A percentile compares a stretch with the other conserved stretches of the same genome.
These are phyloP conservation scores for Acanthamoeba castellanii DNA, from an alignment of 208 protist species.

Conservation along the genomic window DNA sequence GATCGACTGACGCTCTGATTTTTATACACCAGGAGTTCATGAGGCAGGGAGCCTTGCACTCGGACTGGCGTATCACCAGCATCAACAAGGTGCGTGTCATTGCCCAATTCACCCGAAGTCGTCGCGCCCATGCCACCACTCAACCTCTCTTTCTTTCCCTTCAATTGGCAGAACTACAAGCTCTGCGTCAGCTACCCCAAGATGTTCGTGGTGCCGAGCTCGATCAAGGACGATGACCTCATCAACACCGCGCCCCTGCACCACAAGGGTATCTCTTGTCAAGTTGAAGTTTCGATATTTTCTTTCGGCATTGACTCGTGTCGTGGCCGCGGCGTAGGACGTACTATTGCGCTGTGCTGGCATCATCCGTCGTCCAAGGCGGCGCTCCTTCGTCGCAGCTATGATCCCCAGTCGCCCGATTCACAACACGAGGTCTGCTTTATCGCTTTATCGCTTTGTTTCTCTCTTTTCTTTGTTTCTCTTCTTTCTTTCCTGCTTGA, in stretches of 20 bases:
- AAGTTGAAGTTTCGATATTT: background rate
- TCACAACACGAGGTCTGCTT: background rate
- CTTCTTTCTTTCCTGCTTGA: background rate
- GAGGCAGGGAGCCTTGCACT: background rate
- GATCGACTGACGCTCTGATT: too few relatives aligned
- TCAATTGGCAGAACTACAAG: conserved; percentile 49
- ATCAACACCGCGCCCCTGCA: background rate
- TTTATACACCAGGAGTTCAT: background rate
- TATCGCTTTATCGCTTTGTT: too few relatives aligned
- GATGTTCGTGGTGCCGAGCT: background rate
- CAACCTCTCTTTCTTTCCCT: background rate
- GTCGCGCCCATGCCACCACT: background rate
- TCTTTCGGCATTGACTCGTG: background rate
- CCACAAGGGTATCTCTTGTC: background rate
- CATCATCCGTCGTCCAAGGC: background rate
- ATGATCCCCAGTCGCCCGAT: conserved; percentile 10
- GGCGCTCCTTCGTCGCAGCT: background rate
- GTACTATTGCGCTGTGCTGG: conserved; percentile 13
- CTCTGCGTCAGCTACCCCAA: conserved; percentile 30
- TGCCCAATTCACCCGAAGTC: background rate
- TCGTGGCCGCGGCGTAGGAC: background rate
- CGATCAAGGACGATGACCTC: background rate
- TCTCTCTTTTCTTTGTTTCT: background rate
- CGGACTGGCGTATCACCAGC: background rate
- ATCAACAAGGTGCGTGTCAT: background rate